Conservation (phyloP, 2,329 filamentous ascomycete genomes). For the Colletotrichum tofieldiae region DNA sequence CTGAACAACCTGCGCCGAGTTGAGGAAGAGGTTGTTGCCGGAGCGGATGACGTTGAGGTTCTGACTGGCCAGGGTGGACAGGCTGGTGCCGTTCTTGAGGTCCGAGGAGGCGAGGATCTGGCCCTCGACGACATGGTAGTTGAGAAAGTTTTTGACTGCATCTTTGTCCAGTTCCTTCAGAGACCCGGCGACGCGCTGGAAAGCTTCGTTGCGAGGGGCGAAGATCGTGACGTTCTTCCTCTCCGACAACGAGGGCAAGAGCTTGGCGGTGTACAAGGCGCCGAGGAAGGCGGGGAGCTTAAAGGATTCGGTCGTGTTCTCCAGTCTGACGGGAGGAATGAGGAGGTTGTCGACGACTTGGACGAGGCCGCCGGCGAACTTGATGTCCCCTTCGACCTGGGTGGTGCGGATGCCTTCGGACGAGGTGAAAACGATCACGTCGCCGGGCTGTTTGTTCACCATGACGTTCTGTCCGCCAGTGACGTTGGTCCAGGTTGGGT, state of each 20-base stretch:
- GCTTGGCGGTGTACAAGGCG: conserved; percentile 55
- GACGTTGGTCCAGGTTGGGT: conserved; percentile 62
- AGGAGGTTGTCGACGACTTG: conserved; percentile 69
- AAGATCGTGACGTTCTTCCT: conserved; percentile 68
- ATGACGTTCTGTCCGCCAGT: conserved; percentile 65
- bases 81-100: conserved; percentile 47
- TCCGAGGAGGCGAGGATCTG: conserved; percentile 66
- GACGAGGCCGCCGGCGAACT: conserved; percentile 65
- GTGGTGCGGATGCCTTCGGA: conserved; percentile 60
- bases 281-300: conserved; percentile 59
- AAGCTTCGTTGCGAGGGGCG: conserved; percentile 67
- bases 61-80: conserved; percentile 61
- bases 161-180: conserved; percentile 56
- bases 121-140: conserved; percentile 71
- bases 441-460: conserved; percentile 60
- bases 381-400: conserved; percentile 60
- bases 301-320: conserved; percentile 54
- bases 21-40: conserved; percentile 64
- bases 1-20: conserved; percentile 68
- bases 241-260: conserved; percentile 60
- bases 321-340: conserved; percentile 60
- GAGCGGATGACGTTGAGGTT: conserved; percentile 56
- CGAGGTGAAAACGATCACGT: conserved; percentile 58
- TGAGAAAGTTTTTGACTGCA: conserved; percentile 62
- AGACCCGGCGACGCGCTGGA: conserved; percentile 63